Evolutionary conservation across 345 rosid species (phyloP).

Genomic region (Reutealis trisperma): DNA sequence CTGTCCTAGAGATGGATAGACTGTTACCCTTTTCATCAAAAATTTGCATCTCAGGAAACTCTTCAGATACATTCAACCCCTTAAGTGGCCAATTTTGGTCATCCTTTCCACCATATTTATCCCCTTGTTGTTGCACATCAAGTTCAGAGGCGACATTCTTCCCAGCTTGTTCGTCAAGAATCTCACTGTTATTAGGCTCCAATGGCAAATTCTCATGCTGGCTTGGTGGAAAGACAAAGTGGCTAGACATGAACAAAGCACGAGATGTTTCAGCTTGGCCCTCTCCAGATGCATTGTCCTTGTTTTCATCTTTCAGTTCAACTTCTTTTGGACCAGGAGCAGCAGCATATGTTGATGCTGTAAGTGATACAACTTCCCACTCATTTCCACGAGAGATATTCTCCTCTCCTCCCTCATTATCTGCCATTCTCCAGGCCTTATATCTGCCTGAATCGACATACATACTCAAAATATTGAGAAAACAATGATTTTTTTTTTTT

Average conservation of each 20-base stretch:
- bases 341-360: conserved; percentile 93
- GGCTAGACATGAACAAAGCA: conserved; percentile 71
- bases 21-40: conserved; percentile 44
- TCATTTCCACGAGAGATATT: conserved; percentile 59
- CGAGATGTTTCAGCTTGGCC: conserved; percentile 56
- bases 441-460: conserved; percentile 9
- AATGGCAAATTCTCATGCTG: conserved; percentile 65
- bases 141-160: conserved; percentile 42
- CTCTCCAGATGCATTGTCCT: conserved; percentile 34
- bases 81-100: conserved; percentile 54
- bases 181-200: conserved; percentile 40
- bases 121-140: conserved; percentile 43
- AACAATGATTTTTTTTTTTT: not conserved
- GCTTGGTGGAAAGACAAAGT: conserved; percentile 75
- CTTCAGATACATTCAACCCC: conserved; percentile 12
- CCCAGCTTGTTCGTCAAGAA: conserved; percentile 36
- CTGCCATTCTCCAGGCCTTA: conserved; percentile 46
- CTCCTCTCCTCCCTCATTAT: conserved; percentile 42
- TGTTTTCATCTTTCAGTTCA: conserved; percentile 40
- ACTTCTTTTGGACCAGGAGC: conserved; percentile 69
- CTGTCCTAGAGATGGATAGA: conserved; percentile 28
- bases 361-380: conserved; percentile 95
- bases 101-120: conserved; percentile 51
- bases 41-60: conserved; percentile 5
- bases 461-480: not conserved